Evolutionary conservation across 1,139 yeast genomes (phyloP).

Genomic region (Magnusiomyces sp.): DNA sequence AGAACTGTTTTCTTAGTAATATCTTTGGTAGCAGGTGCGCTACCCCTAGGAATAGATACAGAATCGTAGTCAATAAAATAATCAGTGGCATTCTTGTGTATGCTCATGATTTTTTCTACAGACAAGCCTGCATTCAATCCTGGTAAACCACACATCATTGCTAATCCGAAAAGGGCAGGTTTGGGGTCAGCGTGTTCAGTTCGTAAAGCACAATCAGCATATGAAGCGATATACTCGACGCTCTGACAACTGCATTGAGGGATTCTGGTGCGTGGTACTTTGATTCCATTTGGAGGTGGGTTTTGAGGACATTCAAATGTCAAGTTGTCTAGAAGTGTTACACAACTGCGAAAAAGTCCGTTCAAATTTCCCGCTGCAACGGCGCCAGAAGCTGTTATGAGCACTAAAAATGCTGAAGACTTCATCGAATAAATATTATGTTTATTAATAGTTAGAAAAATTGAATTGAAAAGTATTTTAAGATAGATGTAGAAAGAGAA

Average conservation of each 20-base stretch:
- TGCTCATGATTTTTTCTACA: background rate
- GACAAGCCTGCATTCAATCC: background rate
- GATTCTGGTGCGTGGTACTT: background rate
- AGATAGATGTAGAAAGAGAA: no score
- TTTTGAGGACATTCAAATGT: conserved; percentile 1
- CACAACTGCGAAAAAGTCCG: background rate
- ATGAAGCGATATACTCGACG: conserved; percentile 9
- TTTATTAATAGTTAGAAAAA: no score
- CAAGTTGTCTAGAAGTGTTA: background rate
- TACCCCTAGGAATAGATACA: background rate
- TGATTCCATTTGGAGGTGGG: no score
- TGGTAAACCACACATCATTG: no score
- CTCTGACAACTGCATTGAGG: conserved; percentile 3
- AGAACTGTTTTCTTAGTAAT: no score
- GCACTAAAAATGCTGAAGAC: no score
- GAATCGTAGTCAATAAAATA: background rate
- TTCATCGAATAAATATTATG: no score
- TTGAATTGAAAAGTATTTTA: no score
- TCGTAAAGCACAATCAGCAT: conserved; percentile 5
- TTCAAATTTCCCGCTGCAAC: no score
- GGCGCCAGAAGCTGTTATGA: no score
- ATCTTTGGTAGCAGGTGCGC: no score
- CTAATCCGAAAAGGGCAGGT: background rate
- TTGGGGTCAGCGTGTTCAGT: background rate
- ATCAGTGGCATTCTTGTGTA: background rate